A percentile compares a stretch with the other conserved stretches of the same genome.
phyloP scores from a whole-genome alignment of 164 flowering plant species.

The Chimonanthus praecox region DNA sequence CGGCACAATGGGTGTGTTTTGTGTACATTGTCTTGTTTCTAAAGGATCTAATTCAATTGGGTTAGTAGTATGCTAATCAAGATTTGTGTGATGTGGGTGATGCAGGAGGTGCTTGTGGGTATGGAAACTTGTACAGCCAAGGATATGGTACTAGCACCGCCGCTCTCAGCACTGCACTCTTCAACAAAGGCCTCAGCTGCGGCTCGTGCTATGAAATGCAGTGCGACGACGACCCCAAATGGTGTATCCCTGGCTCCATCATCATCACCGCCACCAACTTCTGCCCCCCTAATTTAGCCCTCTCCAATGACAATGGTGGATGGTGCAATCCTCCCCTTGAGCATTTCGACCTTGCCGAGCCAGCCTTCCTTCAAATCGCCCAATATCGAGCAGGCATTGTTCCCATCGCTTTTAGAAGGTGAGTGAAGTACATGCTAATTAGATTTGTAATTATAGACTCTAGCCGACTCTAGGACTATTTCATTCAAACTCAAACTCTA shows the following conservation, averaged over 20 bases:
- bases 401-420: slow-evolving; percentile 42
- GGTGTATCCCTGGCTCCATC: slow-evolving; percentile 31
- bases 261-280: slow-evolving; percentile 41
- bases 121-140: slow-evolving; percentile 39
- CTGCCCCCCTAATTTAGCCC: slow-evolving; percentile 38
- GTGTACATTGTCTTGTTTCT: background rate
- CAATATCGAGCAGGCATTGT: slow-evolving; percentile 41
- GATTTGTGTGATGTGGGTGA: background rate
- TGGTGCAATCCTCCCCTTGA: slow-evolving; percentile 52
- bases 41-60: no score
- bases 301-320: slow-evolving; percentile 38
- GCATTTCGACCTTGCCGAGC: slow-evolving; percentile 45
- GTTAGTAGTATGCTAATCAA: background rate
- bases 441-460: no score
- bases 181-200: slow-evolving; percentile 37
- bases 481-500: no score
- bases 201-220: slow-evolving; percentile 38
- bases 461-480: no score
- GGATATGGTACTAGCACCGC: slow-evolving; percentile 46
- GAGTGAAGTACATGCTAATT: background rate
- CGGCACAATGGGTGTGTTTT: slow-evolving; percentile 36
- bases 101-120: slow-evolving; percentile 49
- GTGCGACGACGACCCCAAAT: slow-evolving; percentile 33
- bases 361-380: slow-evolving; percentile 42
- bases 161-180: slow-evolving; percentile 38